Base-by-base conservation (phyloP, 2,329 filamentous ascomycete genomes). In the Tolypocladium guangdongense region DNA sequence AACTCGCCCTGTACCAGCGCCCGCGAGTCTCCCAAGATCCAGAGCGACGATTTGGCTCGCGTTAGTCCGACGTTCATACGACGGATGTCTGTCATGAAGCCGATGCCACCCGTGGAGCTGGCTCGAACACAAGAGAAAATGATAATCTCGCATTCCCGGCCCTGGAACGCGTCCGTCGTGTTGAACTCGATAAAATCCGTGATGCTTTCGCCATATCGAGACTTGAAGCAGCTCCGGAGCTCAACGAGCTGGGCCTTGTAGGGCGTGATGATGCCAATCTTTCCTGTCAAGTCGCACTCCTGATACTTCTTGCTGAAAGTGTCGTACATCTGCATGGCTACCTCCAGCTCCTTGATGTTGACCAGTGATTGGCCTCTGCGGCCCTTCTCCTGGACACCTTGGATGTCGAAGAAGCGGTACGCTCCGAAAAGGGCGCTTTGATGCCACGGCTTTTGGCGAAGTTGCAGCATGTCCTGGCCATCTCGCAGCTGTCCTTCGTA, bases 51-150 rank as follows among this genome's bases (percentile, higher is more conserved):
- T 69, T 96, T 96, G 6, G 93, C 95, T 76, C 93, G 87, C 24
- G 93, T 99, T 56, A 99, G 77, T 73, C 93, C 93, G 64, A 99
- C 93, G 69, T 99, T 99, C 95, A 99, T 97, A 78, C 93, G 92
- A 55, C 93, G 84, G 65, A 99, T 96, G 68, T 99, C 93, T 52
- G 89, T 88, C 80, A 99, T 86, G 82, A 99, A 99, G 78, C 93
- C 93, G 64, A 99, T 96, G 63, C 92, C 90, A n/a, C 88, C 87
- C 8, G 86, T 88, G n/a, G 88, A 82, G 33, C 87, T 92, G 24
- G 93, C 92, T 73, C 93, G 86, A 56, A 99, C 93, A 69, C 95
- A 99, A 41, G 93, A 97, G 74, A 99, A 99, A 58, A 99, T 97
- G 68, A 99, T 97, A 58, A 99, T 86, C 66, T 99, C 93, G 64